Conservation (phyloP, 2,329 filamentous ascomycete genomes). For the Fusarium lateritium region DNA sequence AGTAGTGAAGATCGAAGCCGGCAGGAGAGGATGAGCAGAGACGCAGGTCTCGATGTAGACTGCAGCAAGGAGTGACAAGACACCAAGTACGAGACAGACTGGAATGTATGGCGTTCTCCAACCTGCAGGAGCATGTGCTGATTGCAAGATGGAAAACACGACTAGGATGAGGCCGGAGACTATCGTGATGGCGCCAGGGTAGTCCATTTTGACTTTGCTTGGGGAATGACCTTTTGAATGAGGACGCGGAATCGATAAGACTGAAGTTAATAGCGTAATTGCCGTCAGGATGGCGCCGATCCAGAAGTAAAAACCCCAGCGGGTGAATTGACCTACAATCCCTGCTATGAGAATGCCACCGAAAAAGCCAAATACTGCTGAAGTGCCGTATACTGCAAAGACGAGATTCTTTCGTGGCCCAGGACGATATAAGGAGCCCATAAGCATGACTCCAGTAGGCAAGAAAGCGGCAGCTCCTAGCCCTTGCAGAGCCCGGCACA, state of each 20-base stretch:
- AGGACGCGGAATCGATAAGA: conserved; percentile 2
- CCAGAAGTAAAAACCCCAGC: conserved; percentile 21
- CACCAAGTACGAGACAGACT: neutral
- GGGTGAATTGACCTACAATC: neutral
- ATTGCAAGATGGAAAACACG: conserved; percentile 10
- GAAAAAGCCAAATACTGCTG: conserved; percentile 9
- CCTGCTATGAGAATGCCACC: conserved; percentile 11
- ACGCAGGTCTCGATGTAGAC: conserved; percentile 7
- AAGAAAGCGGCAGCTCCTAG: conserved; percentile 12
- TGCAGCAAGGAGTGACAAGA: neutral
- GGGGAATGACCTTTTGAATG: neutral
- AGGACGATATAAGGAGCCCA: conserved; percentile 13
- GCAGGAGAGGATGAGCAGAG: conserved; percentile 2
- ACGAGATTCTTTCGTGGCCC: conserved; percentile 16
- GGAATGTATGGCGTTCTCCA: conserved; percentile 7
- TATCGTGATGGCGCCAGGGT: conserved; percentile 2
- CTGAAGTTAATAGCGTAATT: neutral
- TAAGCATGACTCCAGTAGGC: conserved; percentile 3
- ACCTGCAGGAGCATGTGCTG: conserved; percentile 3
- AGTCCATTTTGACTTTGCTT: conserved; percentile 1
- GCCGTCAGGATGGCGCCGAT: conserved; percentile 7
- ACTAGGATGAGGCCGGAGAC: conserved; percentile 6
- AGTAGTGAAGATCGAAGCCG: conserved; percentile 4
- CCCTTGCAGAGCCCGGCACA: conserved; percentile 13
- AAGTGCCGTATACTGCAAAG: conserved; percentile 15